Evolutionary conservation across 768 basidiomycete genomes (phyloP), one percentile per base, ranked within the genome.

Genomic region (Scleroderma citrinum): DNA sequence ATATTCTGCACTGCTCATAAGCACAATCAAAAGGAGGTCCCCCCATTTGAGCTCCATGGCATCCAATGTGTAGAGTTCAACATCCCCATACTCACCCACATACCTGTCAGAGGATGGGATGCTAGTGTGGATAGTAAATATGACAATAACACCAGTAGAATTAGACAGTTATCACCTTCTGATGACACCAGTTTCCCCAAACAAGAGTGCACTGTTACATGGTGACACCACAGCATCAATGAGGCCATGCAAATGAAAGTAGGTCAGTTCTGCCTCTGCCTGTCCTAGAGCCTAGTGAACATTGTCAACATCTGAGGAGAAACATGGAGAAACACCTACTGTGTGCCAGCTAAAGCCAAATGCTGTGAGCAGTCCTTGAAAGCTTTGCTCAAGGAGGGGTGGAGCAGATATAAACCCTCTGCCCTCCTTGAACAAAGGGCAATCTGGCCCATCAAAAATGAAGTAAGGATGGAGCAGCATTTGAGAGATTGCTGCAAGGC

Each of bases 371-470:
- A 78, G 50, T 32, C 62, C 52, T 44, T 61, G 45, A 35, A 69
- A 55, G 13, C 52, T 60, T 14, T 43, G 17, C 5, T 50, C 55
- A 11, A 69, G 39, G 59, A 39, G 20, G 6, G 3, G 8, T 5
- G 8, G 38, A n/a, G n/a, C n/a, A n/a, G n/a, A n/a, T n/a, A n/a
- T n/a, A n/a, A n/a, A n/a, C 3, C 10, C 19, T 11, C 19, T 6
- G 26, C 26, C 65, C 5, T 74, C 63, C 59, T 78, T 80, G 32
- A 64, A 51, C 4, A 47, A 37, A 7, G 79, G 76, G 29, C 75
- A 66, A 17, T 64, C 42, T 0, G 69, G 66, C 0, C 78, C 77
- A 61, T 81, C 75, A 51, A 80, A 79, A 0, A 80, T 73, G 56
- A 80, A 76, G 2, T 79, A 59, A n/a, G 69, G 66, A 1, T 68